Evolutionary conservation across 306 rosid genomes (phyloP), one percentile per base, ranked within the genome.

Genomic region (Dryas alaskensis): DNA sequence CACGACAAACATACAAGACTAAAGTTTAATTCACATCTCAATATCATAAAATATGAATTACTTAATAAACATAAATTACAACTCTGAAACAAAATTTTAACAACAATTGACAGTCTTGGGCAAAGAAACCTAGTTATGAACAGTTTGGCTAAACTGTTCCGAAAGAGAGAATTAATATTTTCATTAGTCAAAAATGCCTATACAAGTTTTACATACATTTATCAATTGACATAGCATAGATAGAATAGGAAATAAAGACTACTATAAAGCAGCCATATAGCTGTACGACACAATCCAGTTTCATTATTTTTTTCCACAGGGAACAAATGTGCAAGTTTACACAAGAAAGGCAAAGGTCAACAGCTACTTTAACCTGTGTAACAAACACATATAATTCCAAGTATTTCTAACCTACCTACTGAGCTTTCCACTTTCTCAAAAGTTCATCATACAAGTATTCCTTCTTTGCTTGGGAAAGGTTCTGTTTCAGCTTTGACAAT

Each of bases 401-500:
- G 22, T 22, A 46, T 13, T 65, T 47, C 45, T 67, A 55, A 67
- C 73, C 66, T 60, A 16, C 37, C 81, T 73, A 45, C 7, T 13
- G 60, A 50, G 79, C 73, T 74, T 81, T 86, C 80, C 82, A 79
- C 87, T 90, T 90, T 40, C 64, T 78, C 78, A 84, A 22, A 69
- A 88, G 89, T n/a, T 80, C 86, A 6, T 85, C 82, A 19, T 84
- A 88, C 66, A 78, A 45, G 62, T 61, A 76, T 49, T 80, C 79
- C 81, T 83, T 90, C 74, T 80, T 67, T 11, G 74, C 84, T 58
- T 82, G 83, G 70, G 64, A 16, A 67, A 90, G 91, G 83, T 81
- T 82, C 22, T 83, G 84, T 74, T 71, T 88, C 78, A 90, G 79
- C 75, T 85, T 88, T 1, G 85, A 79, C 86, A 90, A 50, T 37